A percentile compares a stretch with the other conserved stretches of the same genome.
phyloP scores from a whole-genome alignment of 2,329 filamentous ascomycete species.

The Aureobasidium sp. region DNA sequence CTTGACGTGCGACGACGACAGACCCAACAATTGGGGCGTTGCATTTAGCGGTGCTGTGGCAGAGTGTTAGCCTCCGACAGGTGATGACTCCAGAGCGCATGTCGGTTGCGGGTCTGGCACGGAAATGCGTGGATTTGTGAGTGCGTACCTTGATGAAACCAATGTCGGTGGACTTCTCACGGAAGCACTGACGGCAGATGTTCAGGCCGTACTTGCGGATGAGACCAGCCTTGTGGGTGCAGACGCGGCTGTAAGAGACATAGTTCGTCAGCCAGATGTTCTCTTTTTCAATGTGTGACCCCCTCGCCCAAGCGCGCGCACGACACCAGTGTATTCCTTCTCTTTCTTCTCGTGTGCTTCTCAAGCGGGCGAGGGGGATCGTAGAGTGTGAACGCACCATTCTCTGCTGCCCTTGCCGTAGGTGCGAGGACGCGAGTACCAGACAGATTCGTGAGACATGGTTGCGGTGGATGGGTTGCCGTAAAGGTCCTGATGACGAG shows the following conservation, averaged over 20 bases:
- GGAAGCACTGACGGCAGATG: slow-evolving; percentile 65
- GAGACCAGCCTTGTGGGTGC: slow-evolving; percentile 95
- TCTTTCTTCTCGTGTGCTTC: slow-evolving; percentile 1
- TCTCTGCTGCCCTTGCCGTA: slow-evolving; percentile 94
- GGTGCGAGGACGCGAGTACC: slow-evolving; percentile 94
- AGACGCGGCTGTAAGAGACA: slow-evolving; percentile 55
- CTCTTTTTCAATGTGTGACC: background rate
- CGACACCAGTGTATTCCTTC: background rate
- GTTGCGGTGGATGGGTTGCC: slow-evolving; percentile 36
- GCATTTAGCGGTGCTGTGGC: slow-evolving; percentile 27
- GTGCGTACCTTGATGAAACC: slow-evolving; percentile 58
- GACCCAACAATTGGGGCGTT: background rate
- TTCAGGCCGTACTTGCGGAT: slow-evolving; percentile 99
- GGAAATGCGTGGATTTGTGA: background rate
- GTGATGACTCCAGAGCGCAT: slow-evolving; percentile 12
- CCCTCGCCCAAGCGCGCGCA: background rate
- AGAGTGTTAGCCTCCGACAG: slow-evolving; percentile 8
- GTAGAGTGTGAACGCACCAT: slow-evolving; percentile 60
- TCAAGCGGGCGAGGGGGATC: background rate
- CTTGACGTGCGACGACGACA: slow-evolving; percentile 10
- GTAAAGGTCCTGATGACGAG: slow-evolving; percentile 10
- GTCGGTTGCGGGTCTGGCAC: slow-evolving; percentile 12
- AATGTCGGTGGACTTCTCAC: slow-evolving; percentile 60
- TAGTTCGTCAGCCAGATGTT: slow-evolving; percentile 22
- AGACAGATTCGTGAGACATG: slow-evolving; percentile 93